These are phyloP conservation scores for Aleurites moluccanus DNA, from an alignment of 441 rosid genomes.

Conservation along the genomic window DNA sequence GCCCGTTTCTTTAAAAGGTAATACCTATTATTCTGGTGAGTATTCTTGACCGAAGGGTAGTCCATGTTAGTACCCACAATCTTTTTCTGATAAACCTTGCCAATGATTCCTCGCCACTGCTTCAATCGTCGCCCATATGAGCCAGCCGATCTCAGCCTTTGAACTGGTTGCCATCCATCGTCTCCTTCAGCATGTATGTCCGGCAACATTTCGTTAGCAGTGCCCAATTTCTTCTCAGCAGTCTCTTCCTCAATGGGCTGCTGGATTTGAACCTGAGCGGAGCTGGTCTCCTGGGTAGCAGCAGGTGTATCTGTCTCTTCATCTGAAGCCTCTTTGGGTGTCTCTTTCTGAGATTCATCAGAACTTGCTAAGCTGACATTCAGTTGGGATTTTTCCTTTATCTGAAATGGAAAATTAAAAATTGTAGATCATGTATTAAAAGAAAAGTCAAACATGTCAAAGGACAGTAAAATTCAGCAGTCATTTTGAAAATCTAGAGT, in stretches of 20 bases:
- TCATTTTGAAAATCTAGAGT: conserved; percentile 11
- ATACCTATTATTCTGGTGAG: conserved; percentile 62
- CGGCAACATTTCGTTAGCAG: conserved; percentile 34
- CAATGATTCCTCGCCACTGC: conserved; percentile 83
- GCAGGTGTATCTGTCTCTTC: conserved; percentile 42
- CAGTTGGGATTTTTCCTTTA: conserved; percentile 42
- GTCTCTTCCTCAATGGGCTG: conserved; percentile 38
- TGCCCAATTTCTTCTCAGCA: conserved; percentile 34
- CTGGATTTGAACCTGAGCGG: conserved; percentile 26
- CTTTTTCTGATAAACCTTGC: conserved; percentile 83
- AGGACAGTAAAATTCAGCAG: neutral
- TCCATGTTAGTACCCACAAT: conserved; percentile 54
- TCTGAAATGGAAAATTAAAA: conserved; percentile 24
- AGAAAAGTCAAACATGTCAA: neutral
- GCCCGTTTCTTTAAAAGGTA: conserved; percentile 71
- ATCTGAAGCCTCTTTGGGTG: conserved; percentile 52
- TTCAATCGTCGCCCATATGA: conserved; percentile 71
- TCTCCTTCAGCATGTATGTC: conserved; percentile 73
- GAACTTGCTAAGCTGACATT: conserved; percentile 44
- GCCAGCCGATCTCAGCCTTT: conserved; percentile 83
- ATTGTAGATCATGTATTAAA: neutral
- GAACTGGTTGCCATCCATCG: conserved; percentile 99
- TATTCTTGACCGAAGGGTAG: conserved; percentile 49
- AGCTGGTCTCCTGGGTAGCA: conserved; percentile 26
- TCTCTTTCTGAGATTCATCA: conserved; percentile 48